Conservation (phyloP, 371 early-diverging fungal species). For the Mucor irregularis region DNA sequence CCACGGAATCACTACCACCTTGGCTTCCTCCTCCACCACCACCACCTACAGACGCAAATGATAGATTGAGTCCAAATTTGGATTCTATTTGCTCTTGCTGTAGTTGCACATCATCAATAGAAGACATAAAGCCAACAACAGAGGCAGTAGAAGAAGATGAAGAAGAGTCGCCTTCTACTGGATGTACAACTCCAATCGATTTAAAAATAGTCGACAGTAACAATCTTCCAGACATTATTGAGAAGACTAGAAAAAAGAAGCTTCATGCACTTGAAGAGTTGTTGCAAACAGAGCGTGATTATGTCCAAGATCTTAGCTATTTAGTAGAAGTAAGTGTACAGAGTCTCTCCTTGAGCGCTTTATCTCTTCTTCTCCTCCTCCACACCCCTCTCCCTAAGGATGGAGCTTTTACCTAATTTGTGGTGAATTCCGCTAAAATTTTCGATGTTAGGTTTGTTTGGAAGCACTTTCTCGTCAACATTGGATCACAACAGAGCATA, state of each 20-base stretch:
- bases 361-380: neutral
- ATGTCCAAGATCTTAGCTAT: conserved; percentile 37
- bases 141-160: neutral
- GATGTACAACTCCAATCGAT: conserved; percentile 18
- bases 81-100: conserved; percentile 25
- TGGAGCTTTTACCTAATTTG: no score
- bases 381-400: no score
- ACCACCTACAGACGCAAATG: neutral
- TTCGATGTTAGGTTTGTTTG: conserved; percentile 43
- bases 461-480: conserved; percentile 24
- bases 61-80: neutral
- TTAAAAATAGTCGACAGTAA: neutral
- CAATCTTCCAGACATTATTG: neutral
- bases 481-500: conserved; percentile 41
- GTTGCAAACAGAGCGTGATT: conserved; percentile 47
- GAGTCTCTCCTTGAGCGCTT: neutral
- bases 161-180: conserved; percentile 8
- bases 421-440: neutral
- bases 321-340: conserved; percentile 37
- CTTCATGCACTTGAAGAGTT: conserved; percentile 47
- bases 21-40: neutral
- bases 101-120: conserved; percentile 19
- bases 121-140: neutral
- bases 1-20: no score
- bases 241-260: conserved; percentile 20